phyloP scores from a whole-genome alignment of 805 yeast genomes.

The Komagataella mondaviorum region DNA sequence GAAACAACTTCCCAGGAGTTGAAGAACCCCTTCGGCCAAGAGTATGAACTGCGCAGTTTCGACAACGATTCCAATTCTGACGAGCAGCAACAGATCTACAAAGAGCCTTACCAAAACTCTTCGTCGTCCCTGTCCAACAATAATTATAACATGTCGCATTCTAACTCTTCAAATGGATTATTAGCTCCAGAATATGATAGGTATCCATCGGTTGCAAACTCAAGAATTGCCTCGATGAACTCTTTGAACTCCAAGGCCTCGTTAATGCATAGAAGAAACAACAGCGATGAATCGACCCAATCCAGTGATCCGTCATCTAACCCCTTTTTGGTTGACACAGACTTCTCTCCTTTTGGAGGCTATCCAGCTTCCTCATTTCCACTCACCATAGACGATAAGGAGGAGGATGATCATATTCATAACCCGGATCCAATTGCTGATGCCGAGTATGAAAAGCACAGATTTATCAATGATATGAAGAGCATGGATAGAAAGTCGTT shows the following conservation, averaged over 20 bases:
- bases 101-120: constrained; percentile 11
- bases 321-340: constrained; percentile 40
- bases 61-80: constrained; percentile 12
- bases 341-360: constrained; percentile 89
- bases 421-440: constrained; percentile 94
- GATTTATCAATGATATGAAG: constrained; percentile 52
- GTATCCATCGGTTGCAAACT: constrained; percentile 39
- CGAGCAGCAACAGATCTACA: constrained; percentile 2
- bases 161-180: constrained; percentile 10
- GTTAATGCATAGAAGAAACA: constrained; percentile 4
- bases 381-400: constrained; percentile 81
- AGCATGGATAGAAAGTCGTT: constrained; percentile 49
- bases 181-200: constrained; percentile 51
- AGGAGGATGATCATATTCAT: constrained; percentile 88
- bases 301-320: constrained; percentile 8
- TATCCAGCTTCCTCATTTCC: constrained; percentile 93
- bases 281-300: constrained; percentile 1
- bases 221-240: constrained; percentile 43
- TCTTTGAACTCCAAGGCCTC: constrained; percentile 21
- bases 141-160: constrained; percentile 9
- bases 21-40: constrained; percentile 18
- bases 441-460: constrained; percentile 66
- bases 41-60: constrained; percentile 17
- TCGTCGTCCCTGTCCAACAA: constrained; percentile 5
- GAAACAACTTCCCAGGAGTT: constrained; percentile 14